phyloP scores from a whole-genome alignment of 805 yeast species.

The Nakazawaea populi region DNA sequence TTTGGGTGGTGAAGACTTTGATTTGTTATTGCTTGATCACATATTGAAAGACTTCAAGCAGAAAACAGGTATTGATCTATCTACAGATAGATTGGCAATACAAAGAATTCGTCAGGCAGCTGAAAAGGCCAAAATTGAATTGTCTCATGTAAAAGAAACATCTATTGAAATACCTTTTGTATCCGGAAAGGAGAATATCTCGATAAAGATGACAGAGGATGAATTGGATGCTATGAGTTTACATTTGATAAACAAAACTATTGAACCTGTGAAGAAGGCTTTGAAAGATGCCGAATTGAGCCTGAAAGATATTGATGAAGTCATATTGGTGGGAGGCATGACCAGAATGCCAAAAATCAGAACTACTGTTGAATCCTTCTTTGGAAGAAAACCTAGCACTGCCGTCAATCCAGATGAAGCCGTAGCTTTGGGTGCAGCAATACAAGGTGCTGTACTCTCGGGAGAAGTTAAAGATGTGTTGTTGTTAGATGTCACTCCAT shows the following conservation, averaged over 20 bases:
- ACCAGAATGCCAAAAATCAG: slow-evolving; percentile 87
- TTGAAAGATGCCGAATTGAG: slow-evolving; percentile 72
- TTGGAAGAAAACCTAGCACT: slow-evolving; percentile 81
- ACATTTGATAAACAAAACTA: slow-evolving; percentile 63
- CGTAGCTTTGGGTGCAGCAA: slow-evolving; percentile 95
- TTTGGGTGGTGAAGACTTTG: slow-evolving; percentile 88
- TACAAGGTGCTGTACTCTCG: slow-evolving; percentile 93
- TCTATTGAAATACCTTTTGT: slow-evolving; percentile 79
- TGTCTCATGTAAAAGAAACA: slow-evolving; percentile 67
- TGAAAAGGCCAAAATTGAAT: slow-evolving; percentile 85
- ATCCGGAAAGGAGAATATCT: slow-evolving; percentile 42
- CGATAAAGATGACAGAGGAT: slow-evolving; percentile 40
- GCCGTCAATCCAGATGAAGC: slow-evolving; percentile 95
- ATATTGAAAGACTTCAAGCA: slow-evolving; percentile 74
- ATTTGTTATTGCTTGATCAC: slow-evolving; percentile 74
- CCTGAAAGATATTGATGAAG: slow-evolving; percentile 67
- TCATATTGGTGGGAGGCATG: slow-evolving; percentile 87
- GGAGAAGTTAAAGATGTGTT: slow-evolving; percentile 94
- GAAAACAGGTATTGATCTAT: slow-evolving; percentile 62
- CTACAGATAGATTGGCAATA: slow-evolving; percentile 66
- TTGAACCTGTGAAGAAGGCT: slow-evolving; percentile 76
- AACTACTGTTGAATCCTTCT: slow-evolving; percentile 68
- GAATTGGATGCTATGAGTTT: slow-evolving; percentile 42
- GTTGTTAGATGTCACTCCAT: slow-evolving; percentile 82
- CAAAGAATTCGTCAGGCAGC: slow-evolving; percentile 87